Conservation (phyloP, 148 eudicot genomes). For the Talinum fruticosum region DNA sequence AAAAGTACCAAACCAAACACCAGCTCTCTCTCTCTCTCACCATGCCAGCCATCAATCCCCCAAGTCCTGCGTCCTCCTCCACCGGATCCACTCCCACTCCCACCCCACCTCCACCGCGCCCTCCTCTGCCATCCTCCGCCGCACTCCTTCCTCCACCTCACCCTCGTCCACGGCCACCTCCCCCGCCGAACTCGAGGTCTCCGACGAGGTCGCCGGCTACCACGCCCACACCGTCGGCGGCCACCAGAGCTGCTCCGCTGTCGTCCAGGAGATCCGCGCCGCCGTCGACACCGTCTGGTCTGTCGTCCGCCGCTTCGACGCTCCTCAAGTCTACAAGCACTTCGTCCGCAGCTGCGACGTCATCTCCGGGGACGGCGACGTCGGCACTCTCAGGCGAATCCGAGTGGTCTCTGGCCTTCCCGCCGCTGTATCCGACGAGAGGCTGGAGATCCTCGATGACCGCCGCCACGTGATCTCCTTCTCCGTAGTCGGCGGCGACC, state of each 20-base stretch:
- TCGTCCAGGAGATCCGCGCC: conserved; percentile 56
- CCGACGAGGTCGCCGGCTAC: conserved; percentile 46
- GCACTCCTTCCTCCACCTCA: not conserved
- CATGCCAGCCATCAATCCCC: conserved; percentile 24
- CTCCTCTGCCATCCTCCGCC: not conserved
- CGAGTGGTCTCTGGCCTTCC: conserved; percentile 72
- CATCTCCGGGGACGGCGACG: conserved; percentile 50
- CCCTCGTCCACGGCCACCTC: not conserved
- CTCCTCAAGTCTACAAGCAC: conserved; percentile 75
- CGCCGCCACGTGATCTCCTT: conserved; percentile 66
- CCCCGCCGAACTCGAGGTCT: conserved; percentile 24
- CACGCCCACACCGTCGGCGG: conserved; percentile 52
- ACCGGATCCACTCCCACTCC: conserved; percentile 23
- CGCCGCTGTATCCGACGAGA: conserved; percentile 60
- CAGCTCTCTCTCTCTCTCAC: not conserved
- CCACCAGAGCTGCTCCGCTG: conserved; percentile 68
- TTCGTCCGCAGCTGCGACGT: conserved; percentile 79
- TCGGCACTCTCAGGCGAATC: conserved; percentile 67
- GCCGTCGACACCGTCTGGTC: conserved; percentile 63
- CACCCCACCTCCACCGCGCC: not conserved
- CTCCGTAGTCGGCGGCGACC: conserved; percentile 75
- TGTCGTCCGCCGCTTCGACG: conserved; percentile 78
- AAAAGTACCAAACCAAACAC: not conserved
- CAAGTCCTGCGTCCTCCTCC: conserved; percentile 25
- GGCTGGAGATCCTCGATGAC: conserved; percentile 73